Evolutionary conservation across 176 grass and related monocot species (phyloP).

Genomic region (Carex kokanica): DNA sequence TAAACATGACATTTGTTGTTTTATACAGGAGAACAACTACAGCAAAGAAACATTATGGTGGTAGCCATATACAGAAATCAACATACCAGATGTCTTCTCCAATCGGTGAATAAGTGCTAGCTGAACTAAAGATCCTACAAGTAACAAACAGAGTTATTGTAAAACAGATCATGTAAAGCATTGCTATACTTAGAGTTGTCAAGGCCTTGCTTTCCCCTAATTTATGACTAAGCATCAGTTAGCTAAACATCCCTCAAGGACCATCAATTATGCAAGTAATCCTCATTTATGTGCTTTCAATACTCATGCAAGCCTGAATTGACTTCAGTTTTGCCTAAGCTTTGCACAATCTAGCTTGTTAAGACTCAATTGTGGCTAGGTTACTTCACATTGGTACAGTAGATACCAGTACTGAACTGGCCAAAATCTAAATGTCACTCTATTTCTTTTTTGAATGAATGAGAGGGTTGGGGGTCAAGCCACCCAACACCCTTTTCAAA

Average conservation of each 20-base stretch:
- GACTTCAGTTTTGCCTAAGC: background rate
- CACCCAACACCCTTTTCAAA: too few relatives aligned
- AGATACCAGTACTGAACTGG: background rate
- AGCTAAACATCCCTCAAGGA: background rate
- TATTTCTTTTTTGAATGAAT: background rate
- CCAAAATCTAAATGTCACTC: background rate
- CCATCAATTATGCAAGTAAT: background rate
- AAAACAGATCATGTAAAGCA: background rate
- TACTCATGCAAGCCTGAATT: background rate
- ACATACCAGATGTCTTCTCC: constrained; percentile 33
- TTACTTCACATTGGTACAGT: background rate
- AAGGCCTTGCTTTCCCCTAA: background rate
- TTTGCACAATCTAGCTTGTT: background rate
- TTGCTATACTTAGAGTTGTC: background rate
- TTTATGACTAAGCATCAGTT: background rate
- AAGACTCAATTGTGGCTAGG: background rate
- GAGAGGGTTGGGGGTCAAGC: too few relatives aligned
- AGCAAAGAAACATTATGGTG: background rate
- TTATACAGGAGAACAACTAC: background rate
- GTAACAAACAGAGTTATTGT: background rate
- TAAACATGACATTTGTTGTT: background rate
- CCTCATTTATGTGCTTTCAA: background rate
- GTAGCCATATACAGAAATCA: background rate
- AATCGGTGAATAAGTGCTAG: constrained; percentile 35
- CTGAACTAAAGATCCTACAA: constrained; percentile 38